phyloP scores from a whole-genome alignment of 345 rosid species.

The Eutrema japonicum region DNA sequence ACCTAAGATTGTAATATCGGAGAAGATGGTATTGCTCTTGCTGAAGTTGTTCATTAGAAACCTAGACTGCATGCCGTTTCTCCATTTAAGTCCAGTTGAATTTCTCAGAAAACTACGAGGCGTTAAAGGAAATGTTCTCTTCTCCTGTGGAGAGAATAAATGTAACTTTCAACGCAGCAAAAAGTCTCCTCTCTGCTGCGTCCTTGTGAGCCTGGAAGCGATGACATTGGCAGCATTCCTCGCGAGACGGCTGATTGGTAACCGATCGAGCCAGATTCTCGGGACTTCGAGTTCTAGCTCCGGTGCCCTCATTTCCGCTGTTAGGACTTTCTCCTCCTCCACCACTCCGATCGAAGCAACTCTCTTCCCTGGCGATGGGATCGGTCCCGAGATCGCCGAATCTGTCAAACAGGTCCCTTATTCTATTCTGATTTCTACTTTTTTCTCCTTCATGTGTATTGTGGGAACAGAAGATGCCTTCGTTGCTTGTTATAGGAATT shows the following conservation, averaged over 20 bases:
- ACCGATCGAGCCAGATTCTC: slow-evolving; percentile 42
- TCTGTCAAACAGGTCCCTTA: slow-evolving; percentile 77
- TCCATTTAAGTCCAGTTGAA: neutral
- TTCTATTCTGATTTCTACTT: neutral
- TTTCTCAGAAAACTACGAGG: slow-evolving; percentile 24
- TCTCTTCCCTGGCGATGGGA: slow-evolving; percentile 97
- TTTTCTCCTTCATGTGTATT: neutral
- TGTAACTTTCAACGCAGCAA: slow-evolving; percentile 22
- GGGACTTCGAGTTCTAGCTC: slow-evolving; percentile 38
- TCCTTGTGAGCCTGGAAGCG: slow-evolving; percentile 29
- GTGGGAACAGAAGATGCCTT: neutral
- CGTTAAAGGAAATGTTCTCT: slow-evolving; percentile 16
- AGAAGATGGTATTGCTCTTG: slow-evolving; percentile 89
- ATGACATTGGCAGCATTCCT: slow-evolving; percentile 43
- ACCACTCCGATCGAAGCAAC: slow-evolving; percentile 74
- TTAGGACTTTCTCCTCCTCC: slow-evolving; percentile 64
- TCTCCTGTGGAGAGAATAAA: slow-evolving; percentile 18
- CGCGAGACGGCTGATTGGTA: slow-evolving; percentile 39
- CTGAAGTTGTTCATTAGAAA: slow-evolving; percentile 83
- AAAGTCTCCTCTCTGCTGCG: slow-evolving; percentile 31
- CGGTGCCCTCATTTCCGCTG: slow-evolving; percentile 19
- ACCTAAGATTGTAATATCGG: slow-evolving; percentile 89
- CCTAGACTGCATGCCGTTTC: slow-evolving; percentile 1
- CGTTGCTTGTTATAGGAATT: neutral
- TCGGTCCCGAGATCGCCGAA: slow-evolving; percentile 98